phyloP scores from a whole-genome alignment of 208 protist genomes.

The Trypanosoma scelopori region DNA sequence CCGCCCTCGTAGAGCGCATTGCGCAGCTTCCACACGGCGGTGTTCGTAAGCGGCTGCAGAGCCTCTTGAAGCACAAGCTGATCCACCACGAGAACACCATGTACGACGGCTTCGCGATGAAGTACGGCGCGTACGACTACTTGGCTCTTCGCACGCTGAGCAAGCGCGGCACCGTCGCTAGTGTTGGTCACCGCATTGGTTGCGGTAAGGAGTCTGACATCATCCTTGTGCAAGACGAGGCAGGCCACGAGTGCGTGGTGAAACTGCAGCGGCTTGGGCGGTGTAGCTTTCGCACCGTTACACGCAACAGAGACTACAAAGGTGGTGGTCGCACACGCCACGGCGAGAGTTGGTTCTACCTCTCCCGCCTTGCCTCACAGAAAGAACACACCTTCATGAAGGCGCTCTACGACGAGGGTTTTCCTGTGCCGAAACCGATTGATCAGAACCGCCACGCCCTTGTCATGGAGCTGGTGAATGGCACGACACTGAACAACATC shows the following conservation, averaged over 20 bases:
- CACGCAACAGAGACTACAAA: constrained; percentile 98
- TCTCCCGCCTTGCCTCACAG: constrained; percentile 97
- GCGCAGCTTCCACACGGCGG: constrained; percentile 94
- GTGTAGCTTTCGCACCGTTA: constrained; percentile 96
- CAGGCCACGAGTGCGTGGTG: constrained; percentile 86
- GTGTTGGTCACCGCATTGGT: constrained; percentile 96
- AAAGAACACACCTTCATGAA: constrained; percentile 99
- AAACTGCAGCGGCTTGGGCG: constrained; percentile 97
- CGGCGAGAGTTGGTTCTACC: constrained; percentile 97
- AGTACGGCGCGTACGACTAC: constrained; percentile 99
- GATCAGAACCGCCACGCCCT: constrained; percentile 98
- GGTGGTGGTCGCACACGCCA: constrained; percentile 72
- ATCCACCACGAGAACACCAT: constrained; percentile 93
- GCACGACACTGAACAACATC: constrained; percentile 94
- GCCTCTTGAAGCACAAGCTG: constrained; percentile 93
- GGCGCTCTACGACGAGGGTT: constrained; percentile 94
- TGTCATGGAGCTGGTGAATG: constrained; percentile 96
- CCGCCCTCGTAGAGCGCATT: constrained; percentile 93
- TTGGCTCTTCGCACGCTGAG: constrained; percentile 96
- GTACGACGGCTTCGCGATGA: constrained; percentile 98
- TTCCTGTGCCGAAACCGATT: constrained; percentile 96
- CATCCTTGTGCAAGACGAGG: constrained; percentile 87
- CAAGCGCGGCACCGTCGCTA: constrained; percentile 87
- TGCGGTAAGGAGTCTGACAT: constrained; percentile 99
- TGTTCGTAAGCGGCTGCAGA: constrained; percentile 87